Conservation (phyloP, 2,329 filamentous ascomycete genomes). For the Xylaria polymorpha region DNA sequence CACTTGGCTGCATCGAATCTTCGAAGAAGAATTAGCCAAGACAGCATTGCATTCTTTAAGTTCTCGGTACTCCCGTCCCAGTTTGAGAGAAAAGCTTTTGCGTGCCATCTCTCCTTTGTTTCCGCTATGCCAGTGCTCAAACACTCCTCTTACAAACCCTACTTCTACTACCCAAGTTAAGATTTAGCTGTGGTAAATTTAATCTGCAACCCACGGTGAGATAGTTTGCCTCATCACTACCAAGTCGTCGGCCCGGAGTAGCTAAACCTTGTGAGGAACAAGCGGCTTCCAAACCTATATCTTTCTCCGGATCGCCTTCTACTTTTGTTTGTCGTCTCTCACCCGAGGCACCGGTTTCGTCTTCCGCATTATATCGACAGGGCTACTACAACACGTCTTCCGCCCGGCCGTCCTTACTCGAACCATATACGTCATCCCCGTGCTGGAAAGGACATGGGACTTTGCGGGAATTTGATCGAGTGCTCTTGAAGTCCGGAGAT, state of each 20-base stretch:
- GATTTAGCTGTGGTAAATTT: background rate
- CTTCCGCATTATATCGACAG: background rate
- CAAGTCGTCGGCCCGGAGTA: too few species aligned
- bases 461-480: slow-evolving; percentile 37
- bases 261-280: too few species aligned
- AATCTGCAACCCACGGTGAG: background rate
- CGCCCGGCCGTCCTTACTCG: slow-evolving; percentile 10
- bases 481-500: slow-evolving; percentile 29
- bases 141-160: background rate
- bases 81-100: background rate
- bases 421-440: slow-evolving; percentile 19
- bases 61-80: slow-evolving; percentile 30
- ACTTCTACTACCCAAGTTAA: background rate
- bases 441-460: slow-evolving; percentile 31
- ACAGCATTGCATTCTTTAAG: slow-evolving; percentile 33
- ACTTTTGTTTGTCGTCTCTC: background rate
- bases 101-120: slow-evolving; percentile 12
- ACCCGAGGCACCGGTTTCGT: too few species aligned
- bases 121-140: background rate
- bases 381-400: background rate
- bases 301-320: too few species aligned
- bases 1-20: slow-evolving; percentile 47
- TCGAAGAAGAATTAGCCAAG: slow-evolving; percentile 48
- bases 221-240: background rate
- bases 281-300: background rate